phyloP scores from a whole-genome alignment of 2,329 filamentous ascomycete genomes.

The Sarocladium kiliense region DNA sequence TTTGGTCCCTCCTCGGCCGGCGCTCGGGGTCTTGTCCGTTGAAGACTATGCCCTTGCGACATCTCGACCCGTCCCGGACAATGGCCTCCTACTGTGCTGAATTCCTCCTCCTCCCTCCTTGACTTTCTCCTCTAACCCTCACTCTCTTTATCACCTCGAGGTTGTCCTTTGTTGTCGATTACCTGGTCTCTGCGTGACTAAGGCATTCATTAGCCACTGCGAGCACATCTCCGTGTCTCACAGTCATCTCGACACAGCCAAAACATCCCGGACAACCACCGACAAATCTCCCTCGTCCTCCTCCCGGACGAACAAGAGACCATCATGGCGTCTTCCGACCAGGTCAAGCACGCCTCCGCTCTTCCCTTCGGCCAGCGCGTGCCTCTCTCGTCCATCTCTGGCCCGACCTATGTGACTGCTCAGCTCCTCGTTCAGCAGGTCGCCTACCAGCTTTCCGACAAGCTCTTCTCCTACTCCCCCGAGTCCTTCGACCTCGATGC shows the following conservation, averaged over 20 bases:
- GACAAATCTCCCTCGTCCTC: not conserved
- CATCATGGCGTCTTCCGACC: slow-evolving; percentile 26
- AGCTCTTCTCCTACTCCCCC: slow-evolving; percentile 94
- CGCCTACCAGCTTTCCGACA: slow-evolving; percentile 90
- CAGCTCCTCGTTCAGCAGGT: slow-evolving; percentile 95
- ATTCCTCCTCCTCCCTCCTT: not conserved
- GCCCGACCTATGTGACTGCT: slow-evolving; percentile 87
- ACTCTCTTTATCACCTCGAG: not conserved
- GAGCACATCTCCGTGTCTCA: slow-evolving; percentile 1
- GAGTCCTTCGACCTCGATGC: slow-evolving; percentile 88
- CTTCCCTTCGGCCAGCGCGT: slow-evolving; percentile 54
- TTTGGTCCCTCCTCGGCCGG: not conserved
- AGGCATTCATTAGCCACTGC: not conserved
- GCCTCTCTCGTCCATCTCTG: slow-evolving; percentile 60
- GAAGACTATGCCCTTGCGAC: not conserved
- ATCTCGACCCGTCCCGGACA: not conserved
- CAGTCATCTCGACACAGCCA: not conserved
- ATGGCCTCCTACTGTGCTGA: not conserved
- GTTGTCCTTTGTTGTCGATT: slow-evolving; percentile 4
- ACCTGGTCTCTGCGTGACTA: not conserved
- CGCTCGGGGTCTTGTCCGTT: slow-evolving; percentile 3
- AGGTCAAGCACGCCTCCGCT: slow-evolving; percentile 39
- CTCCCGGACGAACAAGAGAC: not conserved
- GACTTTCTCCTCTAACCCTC: not conserved
- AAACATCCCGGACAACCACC: not conserved